Percentiles rank a stretch among this genome's conserved stretches.
Conservation (phyloP, 2,329 filamentous ascomycete genomes). For the Colletotrichum tabaci region DNA sequence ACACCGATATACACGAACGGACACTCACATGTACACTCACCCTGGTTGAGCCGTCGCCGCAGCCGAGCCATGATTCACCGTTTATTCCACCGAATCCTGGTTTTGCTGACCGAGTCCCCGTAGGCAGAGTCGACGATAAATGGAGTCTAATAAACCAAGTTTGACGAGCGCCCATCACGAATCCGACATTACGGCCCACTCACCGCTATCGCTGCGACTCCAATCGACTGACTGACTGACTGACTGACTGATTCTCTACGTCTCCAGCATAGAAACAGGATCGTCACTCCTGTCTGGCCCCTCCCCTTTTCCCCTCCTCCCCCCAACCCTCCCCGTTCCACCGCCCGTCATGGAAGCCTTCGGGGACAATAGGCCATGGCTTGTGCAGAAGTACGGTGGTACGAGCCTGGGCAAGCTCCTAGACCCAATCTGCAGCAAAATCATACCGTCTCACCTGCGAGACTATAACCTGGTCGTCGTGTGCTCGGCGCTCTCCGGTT, state of each 20-base stretch:
- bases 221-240: not conserved
- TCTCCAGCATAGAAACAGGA: not conserved
- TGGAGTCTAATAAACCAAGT: conserved; percentile 8
- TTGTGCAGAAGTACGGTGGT: conserved; percentile 95
- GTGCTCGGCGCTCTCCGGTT: conserved; percentile 93
- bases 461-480: conserved; percentile 88
- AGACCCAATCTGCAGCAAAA: conserved; percentile 66
- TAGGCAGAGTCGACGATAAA: conserved; percentile 12
- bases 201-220: not conserved
- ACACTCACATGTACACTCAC: not conserved
- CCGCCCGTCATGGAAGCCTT: conserved; percentile 45
- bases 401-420: conserved; percentile 96
- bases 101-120: not conserved
- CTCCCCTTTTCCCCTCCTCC: not conserved
- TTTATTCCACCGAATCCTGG: not conserved
- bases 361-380: conserved; percentile 71
- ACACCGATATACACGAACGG: too few relatives aligned
- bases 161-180: conserved; percentile 1
- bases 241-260: not conserved
- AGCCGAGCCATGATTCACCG: conserved; percentile 1
- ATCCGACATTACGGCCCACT: conserved; percentile 6
- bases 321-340: not conserved
- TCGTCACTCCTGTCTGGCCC: not conserved
- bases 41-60: not conserved
- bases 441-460: conserved; percentile 38